These are phyloP conservation scores for Comarum palustre DNA, from an alignment of 306 rosid species.

Conservation along the genomic window DNA sequence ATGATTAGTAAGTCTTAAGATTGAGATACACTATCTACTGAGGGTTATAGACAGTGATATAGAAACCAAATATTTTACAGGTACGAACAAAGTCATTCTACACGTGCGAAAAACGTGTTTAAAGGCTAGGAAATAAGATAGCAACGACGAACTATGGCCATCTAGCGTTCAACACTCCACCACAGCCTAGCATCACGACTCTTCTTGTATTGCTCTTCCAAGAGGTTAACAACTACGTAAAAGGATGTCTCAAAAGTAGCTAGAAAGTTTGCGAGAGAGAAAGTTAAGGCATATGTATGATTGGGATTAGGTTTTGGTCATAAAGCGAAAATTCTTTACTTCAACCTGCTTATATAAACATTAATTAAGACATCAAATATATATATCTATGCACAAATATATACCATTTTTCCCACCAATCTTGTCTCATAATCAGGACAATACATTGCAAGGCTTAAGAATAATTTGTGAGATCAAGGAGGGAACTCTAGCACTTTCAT, in stretches of 20 bases:
- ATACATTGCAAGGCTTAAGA: background rate
- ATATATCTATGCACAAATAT: background rate
- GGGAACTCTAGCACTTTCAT: slow-evolving; percentile 5
- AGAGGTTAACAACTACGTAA: slow-evolving; percentile 6
- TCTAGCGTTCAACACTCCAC: no score
- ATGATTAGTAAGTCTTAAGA: no score
- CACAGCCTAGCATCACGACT: background rate
- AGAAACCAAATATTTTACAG: no score
- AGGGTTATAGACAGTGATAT: no score
- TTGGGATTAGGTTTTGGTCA: background rate
- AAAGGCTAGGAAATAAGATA: no score
- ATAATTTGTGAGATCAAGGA: background rate
- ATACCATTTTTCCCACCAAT: background rate
- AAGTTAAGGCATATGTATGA: slow-evolving; percentile 10
- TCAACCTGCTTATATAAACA: background rate
- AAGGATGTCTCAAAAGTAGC: background rate
- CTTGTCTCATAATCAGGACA: slow-evolving; percentile 1
- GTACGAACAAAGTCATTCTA: no score
- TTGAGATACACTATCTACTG: no score
- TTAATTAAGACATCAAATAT: no score
- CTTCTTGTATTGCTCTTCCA: background rate
- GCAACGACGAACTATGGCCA: no score
- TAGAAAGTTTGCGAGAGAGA: slow-evolving; percentile 14
- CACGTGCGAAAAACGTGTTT: no score
- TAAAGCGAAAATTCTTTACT: slow-evolving; percentile 49